Evolutionary conservation across 2,329 filamentous ascomycete genomes (phyloP).

Genomic region (Fusarium citri): DNA sequence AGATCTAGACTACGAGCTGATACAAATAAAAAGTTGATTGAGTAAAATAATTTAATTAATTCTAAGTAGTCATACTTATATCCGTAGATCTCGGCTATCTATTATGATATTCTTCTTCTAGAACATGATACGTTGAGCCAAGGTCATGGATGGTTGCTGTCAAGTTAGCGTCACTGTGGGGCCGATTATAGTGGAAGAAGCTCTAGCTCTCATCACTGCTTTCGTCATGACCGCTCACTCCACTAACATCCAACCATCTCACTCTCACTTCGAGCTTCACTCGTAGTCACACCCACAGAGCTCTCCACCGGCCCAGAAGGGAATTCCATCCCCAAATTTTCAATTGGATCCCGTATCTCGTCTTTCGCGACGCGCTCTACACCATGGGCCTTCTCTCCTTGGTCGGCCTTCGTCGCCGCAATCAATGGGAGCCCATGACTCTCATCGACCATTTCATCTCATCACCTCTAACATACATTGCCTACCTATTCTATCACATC

Average conservation of each 20-base stretch:
- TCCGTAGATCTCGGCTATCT: neutral
- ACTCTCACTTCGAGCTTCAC: slow-evolving; percentile 3
- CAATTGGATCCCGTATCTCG: neutral
- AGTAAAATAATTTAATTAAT: neutral
- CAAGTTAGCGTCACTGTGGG: slow-evolving; percentile 33
- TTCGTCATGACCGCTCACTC: slow-evolving; percentile 28
- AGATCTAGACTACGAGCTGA: no score
- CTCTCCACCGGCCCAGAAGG: neutral
- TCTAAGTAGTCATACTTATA: neutral
- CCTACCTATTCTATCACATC: slow-evolving; percentile 71
- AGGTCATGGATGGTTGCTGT: slow-evolving; percentile 15
- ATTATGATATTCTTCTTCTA: neutral
- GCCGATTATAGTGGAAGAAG: neutral
- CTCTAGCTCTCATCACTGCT: neutral
- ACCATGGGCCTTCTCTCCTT: slow-evolving; percentile 59
- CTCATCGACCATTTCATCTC: slow-evolving; percentile 72
- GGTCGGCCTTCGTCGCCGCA: slow-evolving; percentile 61
- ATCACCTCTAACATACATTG: slow-evolving; percentile 74
- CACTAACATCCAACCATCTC: neutral
- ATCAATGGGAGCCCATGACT: slow-evolving; percentile 62
- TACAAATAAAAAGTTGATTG: neutral
- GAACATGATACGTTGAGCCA: neutral
- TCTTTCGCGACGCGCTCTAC: neutral
- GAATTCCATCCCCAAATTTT: no score
- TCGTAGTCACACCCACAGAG: neutral